Evolutionary conservation across 192 early-diverging fungal genomes (phyloP), one percentile per base, ranked within the genome.

Genomic region (Entomortierella lignicola): DNA sequence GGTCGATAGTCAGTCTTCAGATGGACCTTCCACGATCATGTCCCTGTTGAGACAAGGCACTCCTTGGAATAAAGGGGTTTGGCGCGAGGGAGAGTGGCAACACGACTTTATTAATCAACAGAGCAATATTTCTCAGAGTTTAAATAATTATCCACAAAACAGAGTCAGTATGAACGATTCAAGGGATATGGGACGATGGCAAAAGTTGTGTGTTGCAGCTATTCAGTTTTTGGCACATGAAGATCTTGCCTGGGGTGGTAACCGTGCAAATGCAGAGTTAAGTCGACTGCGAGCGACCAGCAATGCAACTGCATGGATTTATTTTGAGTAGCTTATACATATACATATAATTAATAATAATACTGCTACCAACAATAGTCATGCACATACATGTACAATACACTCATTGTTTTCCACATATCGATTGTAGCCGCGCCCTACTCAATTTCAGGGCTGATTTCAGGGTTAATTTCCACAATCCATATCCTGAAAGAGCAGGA

Each of bases 151-250:
- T 5, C 50, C 32, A 27, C 48, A 51, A 59, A 20, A 27, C 27
- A 1, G n/a, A 59, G 20, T 20, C 44, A 47, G 39, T 6, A 47
- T 11, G 5, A 37, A 37, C 34, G 34, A 20, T 15, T 15, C 44
- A 4, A 47, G 44, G 61, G 61, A 77, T 29, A 63, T 70, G 48
- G 75, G 75, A 1, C 39, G 29, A 37, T 79, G 75, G 75, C 75
- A 79, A 55, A 65, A 50, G 29, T 26, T 79, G 6, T 79, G 75
- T 39, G 12, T 79, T 23, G 61, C 66, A 10, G 51, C 75, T 0
- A 79, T 79, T 43, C 67, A 79, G 63, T 79, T 79, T 43, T 21
- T 79, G 39, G 66, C 68, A 18, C 75, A 79, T 17, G 67, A 79
- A 44, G 58, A 66, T 18, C 52, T 79, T 20, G 39, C 67, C 1